Evolutionary conservation across 768 basidiomycete genomes (phyloP).

Genomic region (Ramaria sp.): DNA sequence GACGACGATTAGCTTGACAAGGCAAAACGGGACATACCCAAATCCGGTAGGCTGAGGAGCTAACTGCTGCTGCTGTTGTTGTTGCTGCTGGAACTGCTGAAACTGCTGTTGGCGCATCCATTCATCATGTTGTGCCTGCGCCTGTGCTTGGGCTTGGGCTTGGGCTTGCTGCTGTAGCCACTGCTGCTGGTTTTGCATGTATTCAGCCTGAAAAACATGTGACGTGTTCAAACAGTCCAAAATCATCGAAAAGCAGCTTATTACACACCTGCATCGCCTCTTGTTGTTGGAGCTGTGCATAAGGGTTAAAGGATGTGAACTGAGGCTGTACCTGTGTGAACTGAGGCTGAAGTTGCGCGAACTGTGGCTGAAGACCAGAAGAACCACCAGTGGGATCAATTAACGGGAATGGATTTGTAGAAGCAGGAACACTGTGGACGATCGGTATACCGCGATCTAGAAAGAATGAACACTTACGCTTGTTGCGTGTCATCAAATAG

Average conservation of each 20-base stretch:
- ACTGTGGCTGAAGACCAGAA: constrained; percentile 42
- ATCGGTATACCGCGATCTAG: constrained; percentile 7
- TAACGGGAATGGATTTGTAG: constrained; percentile 49
- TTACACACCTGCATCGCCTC: constrained; percentile 58
- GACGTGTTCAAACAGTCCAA: too few relatives aligned
- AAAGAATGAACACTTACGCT: constrained; percentile 37
- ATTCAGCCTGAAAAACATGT: constrained; percentile 28
- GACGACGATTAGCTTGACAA: constrained; percentile 16
- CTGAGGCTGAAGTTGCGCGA: constrained; percentile 55
- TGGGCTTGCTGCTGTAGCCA: constrained; percentile 57
- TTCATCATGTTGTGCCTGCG: constrained; percentile 32
- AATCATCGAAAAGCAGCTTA: not conserved
- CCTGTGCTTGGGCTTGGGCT: constrained; percentile 25
- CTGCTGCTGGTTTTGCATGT: constrained; percentile 48
- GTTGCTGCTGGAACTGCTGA: constrained; percentile 34
- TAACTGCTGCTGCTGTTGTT: constrained; percentile 31
- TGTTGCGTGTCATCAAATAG: constrained; percentile 85
- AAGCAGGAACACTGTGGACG: constrained; percentile 8
- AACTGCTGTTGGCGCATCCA: constrained; percentile 22
- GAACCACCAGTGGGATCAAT: constrained; percentile 51
- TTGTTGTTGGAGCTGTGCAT: constrained; percentile 80
- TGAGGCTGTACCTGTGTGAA: constrained; percentile 70
- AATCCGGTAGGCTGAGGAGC: constrained; percentile 63
- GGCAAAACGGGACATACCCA: constrained; percentile 35
- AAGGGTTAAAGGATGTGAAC: constrained; percentile 89